Conservation (phyloP, 2,329 filamentous ascomycete genomes). For the Dothiorella sarmentorum region DNA sequence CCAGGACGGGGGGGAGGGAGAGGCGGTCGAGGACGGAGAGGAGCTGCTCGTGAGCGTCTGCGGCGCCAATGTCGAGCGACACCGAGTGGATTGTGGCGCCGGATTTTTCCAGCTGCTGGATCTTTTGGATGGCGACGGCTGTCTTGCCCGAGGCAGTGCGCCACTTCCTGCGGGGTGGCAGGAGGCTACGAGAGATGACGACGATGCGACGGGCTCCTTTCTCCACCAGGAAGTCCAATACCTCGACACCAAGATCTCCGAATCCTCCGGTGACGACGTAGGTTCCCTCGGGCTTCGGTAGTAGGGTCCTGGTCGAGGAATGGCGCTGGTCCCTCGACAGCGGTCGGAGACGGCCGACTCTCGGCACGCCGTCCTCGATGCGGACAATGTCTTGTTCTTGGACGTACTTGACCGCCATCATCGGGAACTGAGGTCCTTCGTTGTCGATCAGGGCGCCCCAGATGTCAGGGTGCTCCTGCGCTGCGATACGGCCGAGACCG, state of each 20-base stretch:
- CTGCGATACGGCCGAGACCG: constrained; percentile 39
- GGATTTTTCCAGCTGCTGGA: constrained; percentile 23
- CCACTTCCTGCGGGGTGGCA: constrained; percentile 38
- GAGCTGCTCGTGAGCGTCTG: constrained; percentile 25
- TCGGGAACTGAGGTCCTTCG: constrained; percentile 32
- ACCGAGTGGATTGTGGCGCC: constrained; percentile 33
- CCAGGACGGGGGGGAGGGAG: constrained; percentile 38
- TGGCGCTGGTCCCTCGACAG: constrained; percentile 23
- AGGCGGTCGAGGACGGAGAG: constrained; percentile 30
- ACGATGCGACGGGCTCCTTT: constrained; percentile 44
- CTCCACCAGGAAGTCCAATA: constrained; percentile 37
- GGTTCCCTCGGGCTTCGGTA: constrained; percentile 36
- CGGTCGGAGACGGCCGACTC: constrained; percentile 32
- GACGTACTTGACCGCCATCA: constrained; percentile 39
- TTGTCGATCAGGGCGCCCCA: constrained; percentile 41
- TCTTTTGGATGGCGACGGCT: constrained; percentile 19
- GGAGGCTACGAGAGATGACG: constrained; percentile 37
- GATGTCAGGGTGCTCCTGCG: constrained; percentile 37
- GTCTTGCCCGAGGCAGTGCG: constrained; percentile 18
- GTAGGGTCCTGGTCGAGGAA: constrained; percentile 17
- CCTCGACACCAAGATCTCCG: constrained; percentile 40
- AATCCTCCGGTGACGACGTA: constrained; percentile 45
- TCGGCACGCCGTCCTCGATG: constrained; percentile 39
- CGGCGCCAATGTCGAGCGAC: constrained; percentile 35
- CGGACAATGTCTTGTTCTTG: constrained; percentile 37